These are phyloP conservation scores for Paxillus ammoniavirescens DNA, from an alignment of 768 basidiomycete genomes.

Conservation along the genomic window DNA sequence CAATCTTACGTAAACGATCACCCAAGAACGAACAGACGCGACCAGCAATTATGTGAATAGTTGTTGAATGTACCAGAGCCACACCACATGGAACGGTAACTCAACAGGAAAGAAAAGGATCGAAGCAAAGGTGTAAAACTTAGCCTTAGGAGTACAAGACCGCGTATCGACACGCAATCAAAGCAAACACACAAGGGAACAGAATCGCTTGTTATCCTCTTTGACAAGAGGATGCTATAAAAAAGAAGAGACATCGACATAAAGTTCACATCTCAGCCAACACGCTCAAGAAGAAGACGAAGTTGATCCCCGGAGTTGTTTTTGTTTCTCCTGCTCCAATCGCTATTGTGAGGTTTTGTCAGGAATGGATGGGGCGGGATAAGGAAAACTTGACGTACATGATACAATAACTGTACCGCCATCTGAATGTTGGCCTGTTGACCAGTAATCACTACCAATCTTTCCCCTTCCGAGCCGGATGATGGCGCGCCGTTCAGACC, in stretches of 20 bases:
- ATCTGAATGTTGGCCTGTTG: conserved; percentile 92
- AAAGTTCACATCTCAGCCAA: neutral
- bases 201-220: neutral
- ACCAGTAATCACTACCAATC: conserved; percentile 97
- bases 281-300: conserved; percentile 28
- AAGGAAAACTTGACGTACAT: conserved; percentile 46
- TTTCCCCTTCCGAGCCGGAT: conserved; percentile 79
- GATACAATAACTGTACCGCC: conserved; percentile 89
- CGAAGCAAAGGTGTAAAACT: neutral
- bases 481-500: conserved; percentile 69
- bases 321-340: conserved; percentile 87
- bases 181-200: neutral
- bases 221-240: neutral
- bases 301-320: conserved; percentile 53
- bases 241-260: neutral
- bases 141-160: conserved; percentile 10
- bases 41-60: neutral
- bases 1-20: conserved; percentile 24
- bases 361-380: conserved; percentile 4
- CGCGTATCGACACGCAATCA: conserved; percentile 8
- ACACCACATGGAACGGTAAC: neutral
- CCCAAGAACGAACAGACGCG: neutral
- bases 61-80: neutral
- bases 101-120: neutral
- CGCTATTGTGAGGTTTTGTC: conserved; percentile 45